Conservation (phyloP, 2,329 filamentous ascomycete genomes). For the Monilinia laxa region DNA sequence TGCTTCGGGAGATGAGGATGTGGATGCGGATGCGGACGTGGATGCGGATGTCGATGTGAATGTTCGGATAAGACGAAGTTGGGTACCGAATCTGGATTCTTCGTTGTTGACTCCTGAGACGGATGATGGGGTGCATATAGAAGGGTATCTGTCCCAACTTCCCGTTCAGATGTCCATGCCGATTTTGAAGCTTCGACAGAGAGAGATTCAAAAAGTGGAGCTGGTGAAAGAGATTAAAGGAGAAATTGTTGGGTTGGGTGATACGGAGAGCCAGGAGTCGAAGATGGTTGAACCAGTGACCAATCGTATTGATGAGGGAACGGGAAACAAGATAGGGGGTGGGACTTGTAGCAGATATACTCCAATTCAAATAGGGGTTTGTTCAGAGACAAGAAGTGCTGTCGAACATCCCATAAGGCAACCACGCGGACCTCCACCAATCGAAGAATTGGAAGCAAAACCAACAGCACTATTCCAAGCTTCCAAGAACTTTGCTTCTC, state of each 20-base stretch:
- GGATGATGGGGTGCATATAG: background rate
- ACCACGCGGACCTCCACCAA: conserved; percentile 83
- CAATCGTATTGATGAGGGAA: background rate
- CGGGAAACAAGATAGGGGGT: background rate
- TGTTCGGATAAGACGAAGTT: background rate
- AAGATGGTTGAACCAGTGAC: background rate
- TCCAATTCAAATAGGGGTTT: conserved; percentile 77
- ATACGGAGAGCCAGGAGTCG: background rate
- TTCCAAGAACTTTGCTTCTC: conserved; percentile 94
- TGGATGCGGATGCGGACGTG: background rate
- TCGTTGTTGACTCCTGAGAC: background rate
- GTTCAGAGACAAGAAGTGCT: conserved; percentile 86
- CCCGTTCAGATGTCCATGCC: background rate
- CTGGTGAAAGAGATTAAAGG: background rate
- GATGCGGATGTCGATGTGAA: background rate
- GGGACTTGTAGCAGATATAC: conserved; percentile 46
- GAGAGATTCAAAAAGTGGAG: background rate
- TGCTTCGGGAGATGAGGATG: background rate
- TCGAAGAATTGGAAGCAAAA: conserved; percentile 86
- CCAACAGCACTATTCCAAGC: conserved; percentile 92
- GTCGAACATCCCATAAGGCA: conserved; percentile 93
- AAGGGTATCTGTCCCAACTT: background rate
- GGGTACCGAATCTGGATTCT: background rate
- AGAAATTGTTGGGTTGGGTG: background rate
- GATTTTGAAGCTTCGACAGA: background rate